Base-by-base conservation (phyloP, 1,284 basidiomycete genomes). In the Phenoliferia sp. region DNA sequence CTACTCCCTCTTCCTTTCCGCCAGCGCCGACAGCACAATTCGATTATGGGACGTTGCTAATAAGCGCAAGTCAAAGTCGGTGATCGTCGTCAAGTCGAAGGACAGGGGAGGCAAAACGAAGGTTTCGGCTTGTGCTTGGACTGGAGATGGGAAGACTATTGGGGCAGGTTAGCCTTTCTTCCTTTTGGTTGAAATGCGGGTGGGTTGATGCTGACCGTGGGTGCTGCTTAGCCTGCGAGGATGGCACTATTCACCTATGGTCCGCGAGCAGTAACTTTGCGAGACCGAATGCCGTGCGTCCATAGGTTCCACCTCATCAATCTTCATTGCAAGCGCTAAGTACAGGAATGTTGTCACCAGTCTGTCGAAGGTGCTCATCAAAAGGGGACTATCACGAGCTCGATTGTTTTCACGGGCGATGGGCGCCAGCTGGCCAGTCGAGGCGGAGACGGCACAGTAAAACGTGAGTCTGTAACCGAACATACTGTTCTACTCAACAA, bases 81-180 rank as follows among this genome's bases (percentile, higher is more conserved):
- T 97, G 39, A 94, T 99, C 73, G 93, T 97, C 15, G 90, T 97
- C 73, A 95, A 94, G 80, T 94, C 92, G 26, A 97, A 95, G 78
- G 92, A 95, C 73, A 84, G 94, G 60, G 96, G 96, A n/a, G 89
- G 91, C 22, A 85, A 94, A 71, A 98, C 95, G 16, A 94, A 93
- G 77, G 89, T 99, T 19, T 91, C 90, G 6, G 80, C 89, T 5
- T 94, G 92, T 76, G 56, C 74, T 12, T 80, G 56, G 73, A 96
- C 93, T 81, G 84, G 84, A 19, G 93, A 97, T 79, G 94, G 90
- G 35, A 88, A 84, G 72, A 80, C 88, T 73, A 92, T 97, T 72
- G 89, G 88, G 63, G 92, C 89, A 72, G 90, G 93, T 92, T 76
- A 74, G 88, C 81, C 12, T 2, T 26, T 32, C 5, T 22, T 28